Evolutionary conservation across 2,329 filamentous ascomycete genomes (phyloP).

Genomic region (Colletotrichum sp.): DNA sequence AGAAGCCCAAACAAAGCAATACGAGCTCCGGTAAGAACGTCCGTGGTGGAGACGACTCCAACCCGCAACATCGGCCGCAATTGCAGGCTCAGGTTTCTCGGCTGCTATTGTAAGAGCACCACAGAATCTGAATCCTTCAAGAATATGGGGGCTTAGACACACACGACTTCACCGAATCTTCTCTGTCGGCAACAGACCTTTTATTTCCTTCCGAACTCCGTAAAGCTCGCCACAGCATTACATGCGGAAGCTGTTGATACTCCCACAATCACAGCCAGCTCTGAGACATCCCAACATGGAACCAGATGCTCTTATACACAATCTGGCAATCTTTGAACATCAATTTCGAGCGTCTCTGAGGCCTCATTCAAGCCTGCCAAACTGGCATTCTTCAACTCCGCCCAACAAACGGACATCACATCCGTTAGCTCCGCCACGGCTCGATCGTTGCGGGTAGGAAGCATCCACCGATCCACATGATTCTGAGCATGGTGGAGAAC

Average conservation of each 20-base stretch:
- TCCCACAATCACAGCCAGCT: neutral
- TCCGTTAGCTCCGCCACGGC: neutral
- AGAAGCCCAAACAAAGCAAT: neutral
- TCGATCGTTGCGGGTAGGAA: neutral
- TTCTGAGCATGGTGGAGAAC: neutral
- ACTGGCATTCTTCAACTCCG: neutral
- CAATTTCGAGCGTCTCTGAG: accelerated
- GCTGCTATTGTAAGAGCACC: neutral
- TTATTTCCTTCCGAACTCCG: no score
- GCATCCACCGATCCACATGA: neutral
- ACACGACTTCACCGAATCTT: accelerated
- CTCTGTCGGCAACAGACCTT: no score
- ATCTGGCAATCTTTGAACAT: neutral
- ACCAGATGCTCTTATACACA: neutral
- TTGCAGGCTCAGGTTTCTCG: neutral
- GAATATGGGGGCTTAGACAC: neutral
- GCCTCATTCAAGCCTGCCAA: neutral
- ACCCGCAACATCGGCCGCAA: accelerated
- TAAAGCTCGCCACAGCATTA: neutral
- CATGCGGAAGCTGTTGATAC: neutral
- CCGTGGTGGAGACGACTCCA: neutral
- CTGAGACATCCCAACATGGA: neutral
- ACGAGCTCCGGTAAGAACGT: neutral
- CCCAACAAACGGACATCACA: neutral
- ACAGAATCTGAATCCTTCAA: neutral